Conservation (phyloP, 2,329 filamentous ascomycete species). For the Akanthomyces muscarius region DNA sequence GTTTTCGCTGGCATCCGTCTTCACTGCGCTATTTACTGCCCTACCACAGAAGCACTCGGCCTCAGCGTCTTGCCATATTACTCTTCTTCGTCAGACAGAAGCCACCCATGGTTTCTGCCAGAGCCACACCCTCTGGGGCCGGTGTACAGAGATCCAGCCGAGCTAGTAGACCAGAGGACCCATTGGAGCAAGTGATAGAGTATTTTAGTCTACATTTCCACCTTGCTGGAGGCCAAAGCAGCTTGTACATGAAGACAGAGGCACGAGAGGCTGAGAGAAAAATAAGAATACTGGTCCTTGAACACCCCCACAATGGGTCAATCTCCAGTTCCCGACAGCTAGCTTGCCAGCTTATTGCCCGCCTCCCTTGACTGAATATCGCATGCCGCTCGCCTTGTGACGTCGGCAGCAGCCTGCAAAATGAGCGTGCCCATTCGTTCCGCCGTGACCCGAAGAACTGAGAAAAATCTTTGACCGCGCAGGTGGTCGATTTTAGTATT, state of each 20-base stretch:
- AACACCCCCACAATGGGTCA: conserved; percentile 1
- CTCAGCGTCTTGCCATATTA: conserved; percentile 8
- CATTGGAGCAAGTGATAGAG: conserved; percentile 1
- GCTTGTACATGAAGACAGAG: neutral
- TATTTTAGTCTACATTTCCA: conserved; percentile 6
- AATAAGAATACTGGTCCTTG: neutral
- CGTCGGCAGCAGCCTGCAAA: neutral
- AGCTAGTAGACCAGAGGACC: neutral
- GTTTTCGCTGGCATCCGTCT: neutral
- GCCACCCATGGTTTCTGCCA: neutral
- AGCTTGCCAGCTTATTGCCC: neutral
- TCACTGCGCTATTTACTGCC: neutral
- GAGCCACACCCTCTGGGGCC: conserved; percentile 8
- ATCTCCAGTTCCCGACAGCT: neutral
- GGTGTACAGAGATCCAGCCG: conserved; percentile 2
- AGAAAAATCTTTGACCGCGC: neutral
- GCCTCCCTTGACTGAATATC: neutral
- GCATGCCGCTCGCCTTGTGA: neutral
- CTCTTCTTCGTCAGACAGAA: conserved; percentile 8
- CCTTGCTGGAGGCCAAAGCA: neutral
- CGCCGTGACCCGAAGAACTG: neutral
- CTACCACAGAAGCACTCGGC: neutral
- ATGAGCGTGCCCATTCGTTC: conserved; percentile 7
- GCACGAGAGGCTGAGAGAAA: neutral
- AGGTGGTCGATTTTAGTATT: conserved; percentile 8